phyloP scores from a whole-genome alignment of 441 rosid species.

The Omphalea diandra region DNA sequence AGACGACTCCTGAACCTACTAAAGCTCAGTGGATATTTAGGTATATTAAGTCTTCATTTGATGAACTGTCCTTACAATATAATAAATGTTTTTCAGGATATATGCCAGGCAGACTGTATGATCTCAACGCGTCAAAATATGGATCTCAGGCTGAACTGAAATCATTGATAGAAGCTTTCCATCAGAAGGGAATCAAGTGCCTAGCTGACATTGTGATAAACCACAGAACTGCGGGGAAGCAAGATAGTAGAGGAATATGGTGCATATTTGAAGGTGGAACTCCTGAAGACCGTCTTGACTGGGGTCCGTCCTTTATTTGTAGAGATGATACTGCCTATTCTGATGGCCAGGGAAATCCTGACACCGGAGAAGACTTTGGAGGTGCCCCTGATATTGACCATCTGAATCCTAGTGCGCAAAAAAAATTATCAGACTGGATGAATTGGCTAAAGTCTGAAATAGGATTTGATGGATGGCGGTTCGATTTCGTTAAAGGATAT shows the following conservation, averaged over 20 bases:
- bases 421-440: conserved; percentile 78
- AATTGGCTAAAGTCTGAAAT: conserved; percentile 74
- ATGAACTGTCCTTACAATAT: too few relatives aligned
- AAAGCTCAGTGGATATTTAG: too few relatives aligned
- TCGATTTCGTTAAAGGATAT: conserved; percentile 67
- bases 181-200: conserved; percentile 54
- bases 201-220: conserved; percentile 86
- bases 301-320: conserved; percentile 82
- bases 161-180: conserved; percentile 49
- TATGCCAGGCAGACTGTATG: conserved; percentile 78
- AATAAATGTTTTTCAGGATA: too few relatives aligned
- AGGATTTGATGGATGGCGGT: conserved; percentile 79
- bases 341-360: conserved; percentile 65
- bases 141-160: conserved; percentile 55
- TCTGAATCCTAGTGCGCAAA: conserved; percentile 58
- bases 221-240: conserved; percentile 70
- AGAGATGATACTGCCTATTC: conserved; percentile 41
- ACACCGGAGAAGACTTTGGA: conserved; percentile 45
- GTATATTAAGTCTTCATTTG: too few relatives aligned
- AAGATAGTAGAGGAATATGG: conserved; percentile 64
- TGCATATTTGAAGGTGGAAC: conserved; percentile 85
- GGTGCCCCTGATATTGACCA: conserved; percentile 83
- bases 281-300: conserved; percentile 62
- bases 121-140: conserved; percentile 63
- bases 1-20: too few relatives aligned